Conservation (phyloP, 2,329 filamentous ascomycete genomes). For the Trichoderma pleuroti region DNA sequence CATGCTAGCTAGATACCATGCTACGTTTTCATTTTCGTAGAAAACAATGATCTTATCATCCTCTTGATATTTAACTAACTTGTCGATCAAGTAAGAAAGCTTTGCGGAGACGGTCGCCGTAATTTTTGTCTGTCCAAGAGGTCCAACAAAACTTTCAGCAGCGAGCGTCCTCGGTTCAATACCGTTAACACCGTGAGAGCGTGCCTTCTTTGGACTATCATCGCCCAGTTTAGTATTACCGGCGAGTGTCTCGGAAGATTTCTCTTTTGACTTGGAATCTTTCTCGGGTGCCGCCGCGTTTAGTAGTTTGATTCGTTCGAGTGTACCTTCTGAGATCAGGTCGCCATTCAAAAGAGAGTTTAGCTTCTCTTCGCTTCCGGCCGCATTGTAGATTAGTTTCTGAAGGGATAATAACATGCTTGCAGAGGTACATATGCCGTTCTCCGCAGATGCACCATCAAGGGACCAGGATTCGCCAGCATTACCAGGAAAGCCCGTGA, state of each 20-base stretch:
- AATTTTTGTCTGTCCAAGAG: slow-evolving; percentile 58
- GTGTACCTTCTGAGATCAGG: slow-evolving; percentile 38
- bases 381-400: slow-evolving; percentile 46
- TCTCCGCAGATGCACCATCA: slow-evolving; percentile 43
- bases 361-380: slow-evolving; percentile 42
- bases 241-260: slow-evolving; percentile 31
- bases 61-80: slow-evolving; percentile 63
- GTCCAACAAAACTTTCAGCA: slow-evolving; percentile 33
- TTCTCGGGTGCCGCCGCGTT: slow-evolving; percentile 19
- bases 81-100: slow-evolving; percentile 77
- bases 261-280: slow-evolving; percentile 16
- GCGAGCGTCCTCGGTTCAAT: slow-evolving; percentile 24
- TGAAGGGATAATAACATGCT: slow-evolving; percentile 52
- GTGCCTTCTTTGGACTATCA: slow-evolving; percentile 34
- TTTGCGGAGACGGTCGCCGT: slow-evolving; percentile 84
- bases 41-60: slow-evolving; percentile 88
- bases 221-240: slow-evolving; percentile 45
- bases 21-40: slow-evolving; percentile 83
- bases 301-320: slow-evolving; percentile 35
- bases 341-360: slow-evolving; percentile 48
- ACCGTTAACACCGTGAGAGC: slow-evolving; percentile 30
- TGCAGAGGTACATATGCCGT: slow-evolving; percentile 48
- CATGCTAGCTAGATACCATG: slow-evolving; percentile 79
- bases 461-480: slow-evolving; percentile 66
- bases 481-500: slow-evolving; percentile 63